phyloP scores from a whole-genome alignment of 148 eudicot genomes.

The Amaranthus palmeri region DNA sequence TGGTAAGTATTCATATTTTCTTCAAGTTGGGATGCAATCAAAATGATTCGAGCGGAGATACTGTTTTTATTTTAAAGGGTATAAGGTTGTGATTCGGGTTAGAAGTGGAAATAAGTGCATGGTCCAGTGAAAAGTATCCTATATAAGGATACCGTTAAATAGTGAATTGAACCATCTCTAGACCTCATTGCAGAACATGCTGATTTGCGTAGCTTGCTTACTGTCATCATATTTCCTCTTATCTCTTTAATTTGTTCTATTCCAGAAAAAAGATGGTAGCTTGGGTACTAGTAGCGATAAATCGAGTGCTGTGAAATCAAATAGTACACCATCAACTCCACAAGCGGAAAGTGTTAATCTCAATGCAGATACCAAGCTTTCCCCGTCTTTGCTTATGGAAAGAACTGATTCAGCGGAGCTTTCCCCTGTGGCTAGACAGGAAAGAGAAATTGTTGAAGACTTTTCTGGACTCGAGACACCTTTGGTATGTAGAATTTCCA shows the following conservation, averaged over 20 bases:
- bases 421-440: slow-evolving; percentile 49
- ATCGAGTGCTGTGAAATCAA: slow-evolving; percentile 83
- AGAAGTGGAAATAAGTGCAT: neutral
- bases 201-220: neutral
- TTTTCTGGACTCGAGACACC: slow-evolving; percentile 73
- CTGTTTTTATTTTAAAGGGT: too few relatives aligned
- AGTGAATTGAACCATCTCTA: neutral
- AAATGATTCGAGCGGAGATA: too few relatives aligned
- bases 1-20: too few relatives aligned
- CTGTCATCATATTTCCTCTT: neutral
- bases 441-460: slow-evolving; percentile 56
- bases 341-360: slow-evolving; percentile 68
- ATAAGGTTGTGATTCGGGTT: too few relatives aligned
- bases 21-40: too few relatives aligned
- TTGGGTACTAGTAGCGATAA: slow-evolving; percentile 76
- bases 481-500: slow-evolving; percentile 49
- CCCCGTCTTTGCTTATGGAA: slow-evolving; percentile 62
- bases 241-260: neutral
- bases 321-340: slow-evolving; percentile 89
- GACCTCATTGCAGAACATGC: neutral
- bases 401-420: slow-evolving; percentile 54
- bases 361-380: slow-evolving; percentile 59
- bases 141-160: neutral
- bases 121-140: neutral
- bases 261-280: slow-evolving; percentile 82